Base-by-base conservation (phyloP, 805 yeast genomes). In the Debaryomyces castellii region DNA sequence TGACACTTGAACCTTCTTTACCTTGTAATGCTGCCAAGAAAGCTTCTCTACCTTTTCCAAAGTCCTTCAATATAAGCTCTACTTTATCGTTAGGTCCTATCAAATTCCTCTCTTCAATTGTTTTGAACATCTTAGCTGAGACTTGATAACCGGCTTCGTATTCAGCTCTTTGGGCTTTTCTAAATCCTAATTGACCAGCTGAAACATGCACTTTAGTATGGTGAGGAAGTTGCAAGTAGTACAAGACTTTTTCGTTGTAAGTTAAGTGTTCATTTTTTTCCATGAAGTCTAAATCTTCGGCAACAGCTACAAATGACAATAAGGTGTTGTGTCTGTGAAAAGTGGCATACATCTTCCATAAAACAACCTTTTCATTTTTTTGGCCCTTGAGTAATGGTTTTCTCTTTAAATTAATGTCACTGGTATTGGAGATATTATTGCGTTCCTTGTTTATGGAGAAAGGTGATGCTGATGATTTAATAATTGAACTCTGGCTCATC, bases 111-210 rank as follows among this genome's bases (percentile, higher is more conserved):
- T 83, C 87, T 66, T 81, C 82, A 61, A 92, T 87, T 52, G 76
- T 64, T 50, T 82, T 77, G 66, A 92, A 89, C 68, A 88, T 74
- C 51, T 79, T 80, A 3, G 90, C 73, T 12, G 90, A 73, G 8
- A 92, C 85, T 64, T 90, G 97, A 73, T 85, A 91, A 11, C 86
- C 86, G 1, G 96, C 97, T 67, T 92, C 99, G 59, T 88, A 89
- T 64, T 89, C 96, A 40, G 95, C 89, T 67, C 97, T 82, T 46
- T 89, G 89, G 14, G 94, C 81, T 59, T 90, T 89, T 59, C 89
- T 80, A 74, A 90, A 92, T 3, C 98, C 99, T 42, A 89, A 73
- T 60, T 80, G 81, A 42, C 99, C 99, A 0, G 96, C 85, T 6
- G 89, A 79, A 41, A 88, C 69, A 18, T 85, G 80, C 38, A 85